Evolutionary conservation across 2,329 filamentous ascomycete genomes (phyloP).

Genomic region (Paraphoma sp.): DNA sequence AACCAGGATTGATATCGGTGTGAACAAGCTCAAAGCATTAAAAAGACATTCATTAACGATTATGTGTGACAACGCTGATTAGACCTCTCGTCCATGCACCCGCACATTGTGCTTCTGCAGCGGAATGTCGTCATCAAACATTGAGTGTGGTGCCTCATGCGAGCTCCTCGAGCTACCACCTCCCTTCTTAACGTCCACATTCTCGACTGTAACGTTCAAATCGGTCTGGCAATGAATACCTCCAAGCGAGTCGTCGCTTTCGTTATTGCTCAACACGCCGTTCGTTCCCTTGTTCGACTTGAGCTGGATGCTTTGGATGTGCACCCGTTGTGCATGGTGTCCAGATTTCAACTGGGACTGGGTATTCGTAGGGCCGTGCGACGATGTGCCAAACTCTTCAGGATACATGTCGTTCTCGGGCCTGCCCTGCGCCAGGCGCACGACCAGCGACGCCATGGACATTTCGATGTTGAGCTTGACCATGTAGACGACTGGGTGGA

Average conservation of each 20-base stretch:
- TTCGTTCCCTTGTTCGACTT: conserved; percentile 14
- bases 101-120: conserved; percentile 20
- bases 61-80: not conserved
- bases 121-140: conserved; percentile 37
- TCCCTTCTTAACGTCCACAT: conserved; percentile 8
- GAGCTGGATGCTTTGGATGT: conserved; percentile 26
- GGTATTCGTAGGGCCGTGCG: conserved; percentile 9
- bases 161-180: conserved; percentile 24
- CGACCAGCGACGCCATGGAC: conserved; percentile 53
- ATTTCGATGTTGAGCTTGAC: conserved; percentile 56
- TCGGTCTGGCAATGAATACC: conserved; percentile 38
- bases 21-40: no score
- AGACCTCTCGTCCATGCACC: not conserved
- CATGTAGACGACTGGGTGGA: conserved; percentile 52
- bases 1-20: no score
- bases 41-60: no score
- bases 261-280: conserved; percentile 21
- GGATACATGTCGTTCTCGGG: conserved; percentile 35
- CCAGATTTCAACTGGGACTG: conserved; percentile 22
- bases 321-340: conserved; percentile 12
- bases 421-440: conserved; percentile 41
- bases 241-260: conserved; percentile 28
- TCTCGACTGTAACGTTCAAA: conserved; percentile 29
- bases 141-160: conserved; percentile 24
- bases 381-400: conserved; percentile 21